These are phyloP conservation scores for Beauveria brongniartii DNA, from an alignment of 2,329 filamentous ascomycete genomes.

Conservation along the genomic window DNA sequence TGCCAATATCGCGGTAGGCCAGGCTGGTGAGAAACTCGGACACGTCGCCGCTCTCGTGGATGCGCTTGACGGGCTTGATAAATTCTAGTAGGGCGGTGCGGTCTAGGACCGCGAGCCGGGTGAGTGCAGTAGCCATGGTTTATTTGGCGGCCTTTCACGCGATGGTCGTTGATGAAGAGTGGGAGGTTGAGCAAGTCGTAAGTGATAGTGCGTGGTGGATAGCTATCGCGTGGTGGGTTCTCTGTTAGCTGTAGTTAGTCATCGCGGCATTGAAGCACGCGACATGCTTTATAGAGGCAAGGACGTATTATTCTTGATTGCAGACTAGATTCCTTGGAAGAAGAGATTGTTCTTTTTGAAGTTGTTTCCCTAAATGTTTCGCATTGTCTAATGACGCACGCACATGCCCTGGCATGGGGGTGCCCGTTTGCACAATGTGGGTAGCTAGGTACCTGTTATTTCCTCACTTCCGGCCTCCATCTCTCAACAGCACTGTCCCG, in stretches of 20 bases:
- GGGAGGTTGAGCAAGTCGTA: neutral
- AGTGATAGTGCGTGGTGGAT: neutral
- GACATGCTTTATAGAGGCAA: neutral
- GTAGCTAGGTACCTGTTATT: neutral
- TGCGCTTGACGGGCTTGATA: slow-evolving; percentile 63
- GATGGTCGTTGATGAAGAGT: neutral
- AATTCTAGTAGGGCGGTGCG: slow-evolving; percentile 44
- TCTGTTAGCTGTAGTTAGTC: neutral
- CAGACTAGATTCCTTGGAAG: neutral
- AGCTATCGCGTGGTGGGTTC: neutral
- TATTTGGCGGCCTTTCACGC: neutral
- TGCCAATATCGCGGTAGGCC: slow-evolving; percentile 80
- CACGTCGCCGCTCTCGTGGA: slow-evolving; percentile 80
- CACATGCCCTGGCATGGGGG: neutral
- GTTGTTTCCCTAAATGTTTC: neutral
- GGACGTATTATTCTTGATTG: neutral
- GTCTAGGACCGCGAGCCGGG: slow-evolving; percentile 41
- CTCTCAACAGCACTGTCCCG: too few relatives aligned
- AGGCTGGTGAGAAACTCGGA: slow-evolving; percentile 67
- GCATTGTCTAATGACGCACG: neutral
- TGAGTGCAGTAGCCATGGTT: slow-evolving; percentile 11
- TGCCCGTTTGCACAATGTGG: neutral
- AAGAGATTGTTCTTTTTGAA: neutral
- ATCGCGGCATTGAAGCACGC: neutral
- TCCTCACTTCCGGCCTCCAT: neutral